phyloP scores from a whole-genome alignment of 768 basidiomycete genomes.

The Tulasnella sp. region DNA sequence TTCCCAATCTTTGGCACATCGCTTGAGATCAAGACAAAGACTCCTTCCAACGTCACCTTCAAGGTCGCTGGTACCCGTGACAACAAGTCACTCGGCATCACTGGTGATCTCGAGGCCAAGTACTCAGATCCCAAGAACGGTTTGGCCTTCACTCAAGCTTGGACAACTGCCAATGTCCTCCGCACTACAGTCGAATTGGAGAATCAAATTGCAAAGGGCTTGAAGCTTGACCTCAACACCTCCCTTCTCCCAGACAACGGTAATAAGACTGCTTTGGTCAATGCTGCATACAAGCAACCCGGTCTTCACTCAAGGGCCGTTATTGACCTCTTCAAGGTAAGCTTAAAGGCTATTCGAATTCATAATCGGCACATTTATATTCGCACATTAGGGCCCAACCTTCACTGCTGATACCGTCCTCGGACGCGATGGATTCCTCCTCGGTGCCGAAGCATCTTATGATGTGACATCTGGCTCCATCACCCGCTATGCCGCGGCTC shows the following conservation, averaged over 20 bases:
- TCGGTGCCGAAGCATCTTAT: conserved; percentile 93
- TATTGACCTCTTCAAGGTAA: conserved; percentile 89
- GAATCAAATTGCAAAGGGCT: conserved; percentile 91
- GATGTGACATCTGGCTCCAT: conserved; percentile 90
- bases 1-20: conserved; percentile 62
- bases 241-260: conserved; percentile 78
- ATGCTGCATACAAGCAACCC: conserved; percentile 87
- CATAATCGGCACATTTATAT: conserved; percentile 1
- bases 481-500: conserved; percentile 79
- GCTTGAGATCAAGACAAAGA: conserved; percentile 80
- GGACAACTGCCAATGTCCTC: conserved; percentile 91
- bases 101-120: conserved; percentile 91
- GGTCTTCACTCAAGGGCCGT: conserved; percentile 82
- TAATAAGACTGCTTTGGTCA: conserved; percentile 60
- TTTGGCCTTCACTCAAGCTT: conserved; percentile 84
- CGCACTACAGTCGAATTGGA: conserved; percentile 87
- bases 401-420: conserved; percentile 93
- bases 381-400: conserved; percentile 66
- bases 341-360: conserved; percentile 14
- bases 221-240: conserved; percentile 86
- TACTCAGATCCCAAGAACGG: conserved; percentile 86
- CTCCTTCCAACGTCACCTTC: conserved; percentile 84
- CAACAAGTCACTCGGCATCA: conserved; percentile 57
- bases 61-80: conserved; percentile 79
- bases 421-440: conserved; percentile 93